phyloP scores from a whole-genome alignment of 2,329 filamentous ascomycete species.

The Metarhizium robertsii region DNA sequence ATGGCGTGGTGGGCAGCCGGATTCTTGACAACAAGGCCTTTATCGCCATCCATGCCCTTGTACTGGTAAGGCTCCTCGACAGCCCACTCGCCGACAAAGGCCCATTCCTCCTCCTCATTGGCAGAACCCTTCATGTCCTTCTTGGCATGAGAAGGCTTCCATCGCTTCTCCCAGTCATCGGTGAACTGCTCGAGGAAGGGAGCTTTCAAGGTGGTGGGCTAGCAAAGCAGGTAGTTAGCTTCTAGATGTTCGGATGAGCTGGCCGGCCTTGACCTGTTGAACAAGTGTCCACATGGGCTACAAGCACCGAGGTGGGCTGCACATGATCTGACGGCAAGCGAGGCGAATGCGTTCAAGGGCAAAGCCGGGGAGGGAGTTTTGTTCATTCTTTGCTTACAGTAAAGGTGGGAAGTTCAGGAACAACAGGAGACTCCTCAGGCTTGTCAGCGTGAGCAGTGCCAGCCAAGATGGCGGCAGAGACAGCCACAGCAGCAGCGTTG shows the following conservation, averaged over 20 bases:
- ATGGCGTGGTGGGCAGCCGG: conserved; percentile 97
- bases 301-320: neutral
- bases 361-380: neutral
- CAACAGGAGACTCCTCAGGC: conserved; percentile 49
- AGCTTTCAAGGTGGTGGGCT: conserved; percentile 84
- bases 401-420: conserved; percentile 68
- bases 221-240: conserved; percentile 15
- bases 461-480: conserved; percentile 64
- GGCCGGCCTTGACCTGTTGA: neutral
- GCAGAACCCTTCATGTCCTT: conserved; percentile 70
- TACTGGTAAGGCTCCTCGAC: conserved; percentile 88
- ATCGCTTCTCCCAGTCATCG: conserved; percentile 87
- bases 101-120: conserved; percentile 41
- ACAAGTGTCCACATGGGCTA: neutral
- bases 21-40: conserved; percentile 97
- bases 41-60: conserved; percentile 90
- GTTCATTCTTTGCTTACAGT: conserved; percentile 54
- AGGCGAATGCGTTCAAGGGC: neutral
- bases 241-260: neutral
- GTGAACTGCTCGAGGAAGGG: conserved; percentile 98
- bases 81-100: conserved; percentile 57
- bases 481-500: conserved; percentile 65
- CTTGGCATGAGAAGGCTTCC: conserved; percentile 94
- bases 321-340: neutral
- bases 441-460: conserved; percentile 62